Evolutionary conservation across 257 asterid genomes (phyloP), one percentile per base, ranked within the genome.

Genomic region (Solanum bukasovii): DNA sequence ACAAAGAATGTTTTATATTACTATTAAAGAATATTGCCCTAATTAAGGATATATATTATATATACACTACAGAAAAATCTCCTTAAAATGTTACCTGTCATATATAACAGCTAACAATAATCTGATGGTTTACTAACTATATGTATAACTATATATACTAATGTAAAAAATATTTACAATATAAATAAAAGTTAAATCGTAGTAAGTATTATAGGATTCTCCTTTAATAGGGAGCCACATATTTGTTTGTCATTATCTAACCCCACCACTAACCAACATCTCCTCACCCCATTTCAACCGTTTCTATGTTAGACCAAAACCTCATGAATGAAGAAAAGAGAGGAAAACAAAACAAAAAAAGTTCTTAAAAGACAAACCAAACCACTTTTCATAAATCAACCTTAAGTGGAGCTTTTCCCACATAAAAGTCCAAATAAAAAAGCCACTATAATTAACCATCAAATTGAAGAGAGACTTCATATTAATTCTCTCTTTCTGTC

Each of bases 281-380:
- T 21, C 59, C 87, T 34, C n/a, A 37, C 2, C 78, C 49, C 49
- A 73, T 34, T 73, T 73, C 82, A 34, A 73, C 72, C 35, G 73
- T 72, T 85, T 89, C 71, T 89, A 74, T 59, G 86, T 82, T 20
- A 82, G 86, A 82, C 86, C 44, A 49, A 82, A 82, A 29, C 87
- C 72, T 85, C 82, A 42, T 14, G 35, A 79, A 52, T 87, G 82
- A 56, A 85, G 87, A 86, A 65, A 65, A 78, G 56, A 59, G 27
- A 68, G 83, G 86, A 37, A 90, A 84, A 82, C 38, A 75, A 34
- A 81, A 88, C 84, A 56, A 44, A 83, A 44, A 37, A 78, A 84
- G 35, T 92, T 89, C 90, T 91, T 88, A 92, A 94, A 93, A 88
- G 95, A 90, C 93, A 92, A 91, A 96, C 91, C 94, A 89, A 94